These are phyloP conservation scores for Mortierella sp. DNA, from an alignment of 371 early-diverging fungal genomes.

Conservation along the genomic window DNA sequence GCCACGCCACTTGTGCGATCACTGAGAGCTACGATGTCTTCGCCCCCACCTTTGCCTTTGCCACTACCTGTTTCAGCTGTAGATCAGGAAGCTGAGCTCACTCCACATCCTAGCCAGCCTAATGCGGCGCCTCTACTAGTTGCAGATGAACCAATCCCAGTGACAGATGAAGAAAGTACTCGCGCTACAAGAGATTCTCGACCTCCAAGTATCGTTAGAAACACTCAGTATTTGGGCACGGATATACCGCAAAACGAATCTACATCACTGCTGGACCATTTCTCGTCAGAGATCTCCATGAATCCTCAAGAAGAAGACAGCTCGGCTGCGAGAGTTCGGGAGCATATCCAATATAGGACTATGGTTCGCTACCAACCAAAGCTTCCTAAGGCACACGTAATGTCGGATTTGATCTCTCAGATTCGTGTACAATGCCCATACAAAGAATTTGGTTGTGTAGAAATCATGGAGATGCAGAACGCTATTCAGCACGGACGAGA, in stretches of 20 bases:
- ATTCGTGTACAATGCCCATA: conserved; percentile 49
- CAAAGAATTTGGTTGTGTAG: conserved; percentile 30
- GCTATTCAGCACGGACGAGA: conserved; percentile 43
- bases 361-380: conserved; percentile 52
- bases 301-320: conserved; percentile 3
- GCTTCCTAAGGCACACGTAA: conserved; percentile 53
- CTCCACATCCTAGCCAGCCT: not conserved
- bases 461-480: conserved; percentile 46
- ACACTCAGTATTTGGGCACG: not conserved
- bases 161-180: not conserved
- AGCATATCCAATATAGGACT: conserved; percentile 40
- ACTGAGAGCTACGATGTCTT: conserved; percentile 20
- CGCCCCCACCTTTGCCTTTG: conserved; percentile 35
- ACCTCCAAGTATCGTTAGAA: not conserved
- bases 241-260: not conserved
- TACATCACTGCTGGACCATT: not conserved
- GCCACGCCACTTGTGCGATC: conserved; percentile 19
- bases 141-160: not conserved
- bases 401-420: conserved; percentile 56
- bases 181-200: not conserved
- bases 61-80: conserved; percentile 23
- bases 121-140: too few species aligned
- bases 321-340: not conserved
- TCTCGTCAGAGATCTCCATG: not conserved
- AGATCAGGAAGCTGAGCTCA: not conserved